Evolutionary conservation across 2,329 filamentous ascomycete species (phyloP).

Genomic region (Xylaria multiplex): DNA sequence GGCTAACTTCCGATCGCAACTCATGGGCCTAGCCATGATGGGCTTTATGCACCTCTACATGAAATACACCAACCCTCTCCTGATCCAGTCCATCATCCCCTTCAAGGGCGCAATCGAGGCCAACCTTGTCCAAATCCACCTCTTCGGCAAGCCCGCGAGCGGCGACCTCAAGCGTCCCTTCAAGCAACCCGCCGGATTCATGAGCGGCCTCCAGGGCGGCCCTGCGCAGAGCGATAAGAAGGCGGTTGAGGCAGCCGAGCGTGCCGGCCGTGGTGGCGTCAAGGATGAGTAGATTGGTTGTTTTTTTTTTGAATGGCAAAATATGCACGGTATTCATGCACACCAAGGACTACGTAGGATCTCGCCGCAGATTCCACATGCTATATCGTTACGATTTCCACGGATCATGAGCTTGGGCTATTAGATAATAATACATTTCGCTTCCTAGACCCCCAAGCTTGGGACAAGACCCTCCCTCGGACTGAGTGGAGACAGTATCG

Average conservation of each 20-base stretch:
- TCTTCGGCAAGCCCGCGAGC: constrained; percentile 85
- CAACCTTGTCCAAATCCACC: constrained; percentile 95
- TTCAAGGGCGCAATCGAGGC: constrained; percentile 94
- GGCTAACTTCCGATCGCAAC: constrained; percentile 84
- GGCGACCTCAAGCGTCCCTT: constrained; percentile 96
- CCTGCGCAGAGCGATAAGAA: constrained; percentile 92
- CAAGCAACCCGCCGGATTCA: constrained; percentile 85
- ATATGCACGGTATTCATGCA: not conserved
- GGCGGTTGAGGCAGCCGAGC: constrained; percentile 82
- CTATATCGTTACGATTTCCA: not conserved
- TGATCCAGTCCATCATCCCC: constrained; percentile 98
- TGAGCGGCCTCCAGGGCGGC: constrained; percentile 78
- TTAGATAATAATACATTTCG: constrained; percentile 26
- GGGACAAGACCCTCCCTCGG: not conserved
- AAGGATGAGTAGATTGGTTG: constrained; percentile 71
- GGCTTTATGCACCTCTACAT: constrained; percentile 98
- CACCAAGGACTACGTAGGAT: not conserved
- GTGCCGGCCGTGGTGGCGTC: constrained; percentile 74
- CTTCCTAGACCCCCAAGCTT: not conserved
- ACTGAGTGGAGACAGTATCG: not conserved
- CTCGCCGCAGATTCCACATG: not conserved
- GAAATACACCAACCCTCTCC: constrained; percentile 98
- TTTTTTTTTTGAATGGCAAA: not conserved
- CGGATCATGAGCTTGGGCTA: constrained; percentile 4
- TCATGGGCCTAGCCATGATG: constrained; percentile 99